Evolutionary conservation across 2,329 filamentous ascomycete genomes (phyloP).

Genomic region (Fusarium sp.): DNA sequence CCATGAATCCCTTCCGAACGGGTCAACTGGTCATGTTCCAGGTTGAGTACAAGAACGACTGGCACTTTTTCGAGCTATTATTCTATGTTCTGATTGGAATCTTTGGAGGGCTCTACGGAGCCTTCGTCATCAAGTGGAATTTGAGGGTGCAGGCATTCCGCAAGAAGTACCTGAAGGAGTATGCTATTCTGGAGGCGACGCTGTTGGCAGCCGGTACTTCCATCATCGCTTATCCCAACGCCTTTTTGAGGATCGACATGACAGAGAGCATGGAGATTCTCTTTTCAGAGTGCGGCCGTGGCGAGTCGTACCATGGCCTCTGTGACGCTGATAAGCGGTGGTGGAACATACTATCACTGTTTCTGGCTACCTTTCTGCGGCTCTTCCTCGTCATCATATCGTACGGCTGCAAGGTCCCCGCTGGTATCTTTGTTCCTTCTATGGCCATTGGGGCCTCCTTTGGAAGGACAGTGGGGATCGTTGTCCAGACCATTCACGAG

Average conservation of each 20-base stretch:
- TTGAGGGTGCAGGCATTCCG: conserved; percentile 88
- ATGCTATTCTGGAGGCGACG: conserved; percentile 87
- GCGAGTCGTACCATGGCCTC: conserved; percentile 86
- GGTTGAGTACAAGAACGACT: conserved; percentile 91
- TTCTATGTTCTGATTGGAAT: conserved; percentile 93
- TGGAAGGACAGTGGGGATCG: conserved; percentile 90
- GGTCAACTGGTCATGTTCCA: conserved; percentile 99
- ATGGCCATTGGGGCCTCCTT: conserved; percentile 98
- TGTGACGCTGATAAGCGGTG: conserved; percentile 82
- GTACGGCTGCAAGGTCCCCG: conserved; percentile 97
- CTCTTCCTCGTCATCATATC: conserved; percentile 91
- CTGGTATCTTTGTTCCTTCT: conserved; percentile 96
- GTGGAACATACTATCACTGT: conserved; percentile 79
- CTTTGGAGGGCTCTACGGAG: conserved; percentile 94
- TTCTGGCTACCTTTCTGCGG: conserved; percentile 81
- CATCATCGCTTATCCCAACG: conserved; percentile 95
- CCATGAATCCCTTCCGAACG: conserved; percentile 97
- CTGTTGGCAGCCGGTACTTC: conserved; percentile 84
- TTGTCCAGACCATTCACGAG: conserved; percentile 90
- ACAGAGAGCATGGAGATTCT: conserved; percentile 99
- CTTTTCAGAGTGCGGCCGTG: conserved; percentile 91
- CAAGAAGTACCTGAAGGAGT: conserved; percentile 87
- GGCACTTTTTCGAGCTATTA: conserved; percentile 96
- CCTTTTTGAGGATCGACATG: conserved; percentile 96
- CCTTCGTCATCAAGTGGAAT: conserved; percentile 98